Percentiles rank a stretch among this genome's conserved stretches.
Evolutionary conservation across 306 rosid species (phyloP).

Genomic region (Pterocarpus santalinus): DNA sequence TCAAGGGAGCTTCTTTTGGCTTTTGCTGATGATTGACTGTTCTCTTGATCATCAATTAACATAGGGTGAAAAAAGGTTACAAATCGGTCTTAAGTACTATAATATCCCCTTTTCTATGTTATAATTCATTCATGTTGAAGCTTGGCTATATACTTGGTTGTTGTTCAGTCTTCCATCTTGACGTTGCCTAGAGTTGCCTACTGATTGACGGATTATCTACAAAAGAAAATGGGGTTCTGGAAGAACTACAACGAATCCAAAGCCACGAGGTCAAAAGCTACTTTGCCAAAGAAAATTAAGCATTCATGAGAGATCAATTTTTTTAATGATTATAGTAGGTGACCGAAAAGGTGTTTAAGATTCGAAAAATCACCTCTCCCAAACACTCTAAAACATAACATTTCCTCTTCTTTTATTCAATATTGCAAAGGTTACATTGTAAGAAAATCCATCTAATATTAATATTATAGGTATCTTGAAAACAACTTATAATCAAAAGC

Average conservation of each 20-base stretch:
- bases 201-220: conserved; percentile 25
- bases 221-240: conserved; percentile 14
- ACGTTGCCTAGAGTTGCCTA: conserved; percentile 35
- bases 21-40: background rate
- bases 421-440: conserved; percentile 40
- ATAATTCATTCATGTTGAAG: background rate
- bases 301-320: conserved; percentile 40
- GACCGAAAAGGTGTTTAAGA: conserved; percentile 56
- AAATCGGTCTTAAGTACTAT: background rate
- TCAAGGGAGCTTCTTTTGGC: background rate
- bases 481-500: too few species aligned
- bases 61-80: conserved; percentile 5
- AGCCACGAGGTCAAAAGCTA: conserved; percentile 67
- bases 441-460: background rate
- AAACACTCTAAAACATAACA: conserved; percentile 31
- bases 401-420: conserved; percentile 22
- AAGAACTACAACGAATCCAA: conserved; percentile 46
- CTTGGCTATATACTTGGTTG: conserved; percentile 20
- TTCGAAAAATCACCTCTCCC: conserved; percentile 25
- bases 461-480: too few species aligned
- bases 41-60: conserved; percentile 23
- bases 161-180: conserved; percentile 36
- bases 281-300: conserved; percentile 52
- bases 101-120: background rate
- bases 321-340: conserved; percentile 60